Conservation (phyloP, 148 eudicot species). For the Polygonum maritimum region DNA sequence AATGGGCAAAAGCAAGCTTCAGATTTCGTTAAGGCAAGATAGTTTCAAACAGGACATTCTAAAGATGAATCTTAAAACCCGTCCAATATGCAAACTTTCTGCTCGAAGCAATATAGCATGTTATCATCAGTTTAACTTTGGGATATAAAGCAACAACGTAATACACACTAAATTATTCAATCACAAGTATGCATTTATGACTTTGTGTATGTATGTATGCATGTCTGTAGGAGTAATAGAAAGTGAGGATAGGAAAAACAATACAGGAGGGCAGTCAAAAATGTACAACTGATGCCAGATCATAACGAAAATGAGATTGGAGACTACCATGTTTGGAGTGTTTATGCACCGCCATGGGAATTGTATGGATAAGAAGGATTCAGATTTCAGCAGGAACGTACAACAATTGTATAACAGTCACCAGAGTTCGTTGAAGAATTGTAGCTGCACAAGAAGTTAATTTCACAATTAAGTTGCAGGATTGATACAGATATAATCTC, state of each 20-base stretch:
- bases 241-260: background rate
- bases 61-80: background rate
- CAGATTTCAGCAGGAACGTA: background rate
- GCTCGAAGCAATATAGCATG: background rate
- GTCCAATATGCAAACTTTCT: background rate
- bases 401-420: background rate
- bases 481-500: background rate
- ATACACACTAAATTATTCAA: background rate
- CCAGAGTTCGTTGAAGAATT: background rate
- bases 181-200: background rate
- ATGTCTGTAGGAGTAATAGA: background rate
- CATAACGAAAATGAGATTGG: background rate
- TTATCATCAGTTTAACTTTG: background rate
- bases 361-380: background rate
- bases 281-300: constrained; percentile 5
- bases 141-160: background rate
- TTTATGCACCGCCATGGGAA: constrained; percentile 3
- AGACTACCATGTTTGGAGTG: background rate
- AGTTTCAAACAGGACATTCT: too few species aligned
- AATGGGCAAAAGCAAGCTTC: too few species aligned
- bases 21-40: too few species aligned
- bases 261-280: background rate
- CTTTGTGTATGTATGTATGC: too few species aligned
- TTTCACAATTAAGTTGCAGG: background rate
- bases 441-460: constrained; percentile 5